Base-by-base conservation (phyloP, 805 yeast genomes). In the Pachysolen tannophilus region DNA sequence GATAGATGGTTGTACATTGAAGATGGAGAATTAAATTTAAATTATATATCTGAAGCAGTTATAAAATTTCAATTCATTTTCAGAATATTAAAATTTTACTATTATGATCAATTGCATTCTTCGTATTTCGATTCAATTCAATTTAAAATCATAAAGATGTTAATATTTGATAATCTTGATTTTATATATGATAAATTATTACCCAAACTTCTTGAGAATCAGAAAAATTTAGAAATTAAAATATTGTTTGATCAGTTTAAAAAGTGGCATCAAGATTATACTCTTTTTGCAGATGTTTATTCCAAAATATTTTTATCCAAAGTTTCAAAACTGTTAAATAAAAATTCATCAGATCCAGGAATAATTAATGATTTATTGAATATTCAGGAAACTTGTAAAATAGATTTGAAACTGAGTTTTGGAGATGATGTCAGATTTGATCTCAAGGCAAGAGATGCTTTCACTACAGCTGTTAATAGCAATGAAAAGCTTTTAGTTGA, bases 401-500 rank as follows among this genome's bases (percentile, higher is more conserved):
- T 8, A 9, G 36, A 51, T 13, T 44, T 45, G 4, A 18, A 30
- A 1, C 13, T 28, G 1, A 35, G 41, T 18, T 53, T 55, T 25
- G 30, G 27, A 14, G 25, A 34, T 4, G 37, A 48, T 32, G 53
- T 48, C 10, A 37, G 39, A 20, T 56, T 60, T 32, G 58, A 50
- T 30, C 52, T 51, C 38, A 63, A 59, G 37, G 39, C 58, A n/a
- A 44, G 67, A 35, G 45, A 44, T 24, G 44, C 63, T 5, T 50
- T 61, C 24, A 41, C 16, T n/a, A n/a, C n/a, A n/a, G n/a, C n/a
- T n/a, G n/a, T n/a, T n/a, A n/a, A n/a, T n/a, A n/a, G n/a, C n/a
- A n/a, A n/a, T n/a, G n/a, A n/a, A n/a, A n/a, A n/a, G n/a, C n/a
- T n/a, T n/a, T 63, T 40, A 67, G 61, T 41, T 13, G 40, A 11